Evolutionary conservation across 805 yeast species (phyloP).

Genomic region (Candida boleticola): DNA sequence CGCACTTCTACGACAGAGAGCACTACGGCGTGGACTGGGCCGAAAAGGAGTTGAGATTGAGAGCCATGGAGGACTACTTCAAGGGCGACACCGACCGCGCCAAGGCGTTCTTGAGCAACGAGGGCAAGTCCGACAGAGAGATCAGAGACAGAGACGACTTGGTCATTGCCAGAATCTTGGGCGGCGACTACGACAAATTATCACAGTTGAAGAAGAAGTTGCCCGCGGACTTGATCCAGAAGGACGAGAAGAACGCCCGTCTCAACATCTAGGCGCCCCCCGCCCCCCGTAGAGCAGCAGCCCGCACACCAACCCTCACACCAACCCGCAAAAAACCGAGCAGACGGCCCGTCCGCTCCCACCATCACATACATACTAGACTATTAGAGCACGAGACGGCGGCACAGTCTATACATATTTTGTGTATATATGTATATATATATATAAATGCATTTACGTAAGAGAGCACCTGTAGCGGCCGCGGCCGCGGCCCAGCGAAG

Average conservation of each 20-base stretch:
- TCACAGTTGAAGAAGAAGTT: conserved; percentile 54
- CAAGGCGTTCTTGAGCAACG: conserved; percentile 51
- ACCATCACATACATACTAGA: too few species aligned
- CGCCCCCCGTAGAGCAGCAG: neutral
- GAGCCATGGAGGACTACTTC: conserved; percentile 65
- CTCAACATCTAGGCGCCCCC: conserved; percentile 35
- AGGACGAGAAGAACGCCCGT: conserved; percentile 30
- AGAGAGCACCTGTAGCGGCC: too few species aligned
- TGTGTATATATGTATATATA: too few species aligned
- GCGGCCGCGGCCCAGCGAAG: too few species aligned
- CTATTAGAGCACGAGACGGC: too few species aligned
- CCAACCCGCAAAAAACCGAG: too few species aligned
- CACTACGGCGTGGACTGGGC: conserved; percentile 71
- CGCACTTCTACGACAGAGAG: conserved; percentile 40
- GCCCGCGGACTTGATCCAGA: conserved; percentile 38
- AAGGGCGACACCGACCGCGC: conserved; percentile 52
- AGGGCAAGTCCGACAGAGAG: conserved; percentile 53
- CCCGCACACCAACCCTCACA: too few species aligned
- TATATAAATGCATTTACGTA: too few species aligned
- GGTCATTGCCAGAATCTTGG: conserved; percentile 75
- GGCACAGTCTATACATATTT: too few species aligned
- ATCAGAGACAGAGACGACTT: conserved; percentile 68
- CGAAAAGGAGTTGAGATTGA: conserved; percentile 71
- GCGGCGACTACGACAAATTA: conserved; percentile 79
- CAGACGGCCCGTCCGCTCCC: too few species aligned